phyloP scores from a whole-genome alignment of 345 rosid species.

The Acer campestre region DNA sequence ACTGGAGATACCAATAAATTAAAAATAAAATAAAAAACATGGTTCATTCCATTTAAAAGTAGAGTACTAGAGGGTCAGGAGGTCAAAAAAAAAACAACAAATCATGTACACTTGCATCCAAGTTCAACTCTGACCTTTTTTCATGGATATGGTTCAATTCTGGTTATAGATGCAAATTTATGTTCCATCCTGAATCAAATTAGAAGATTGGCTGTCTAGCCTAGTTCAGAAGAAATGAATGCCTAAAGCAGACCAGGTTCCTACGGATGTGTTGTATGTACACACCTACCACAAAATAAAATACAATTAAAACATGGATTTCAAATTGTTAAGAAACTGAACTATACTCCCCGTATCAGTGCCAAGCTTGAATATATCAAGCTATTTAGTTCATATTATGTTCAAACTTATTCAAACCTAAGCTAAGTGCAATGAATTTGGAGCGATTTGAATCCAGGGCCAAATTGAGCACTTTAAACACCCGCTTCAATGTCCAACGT shows the following conservation, averaged over 20 bases:
- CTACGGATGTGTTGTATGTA: neutral
- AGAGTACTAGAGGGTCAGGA: neutral
- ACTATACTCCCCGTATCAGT: neutral
- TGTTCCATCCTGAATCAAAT: neutral
- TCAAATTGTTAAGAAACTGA: neutral
- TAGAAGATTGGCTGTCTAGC: neutral
- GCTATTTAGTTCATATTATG: neutral
- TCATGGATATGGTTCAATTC: neutral
- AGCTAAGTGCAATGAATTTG: neutral
- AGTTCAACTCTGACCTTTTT: neutral
- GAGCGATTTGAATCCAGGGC: neutral
- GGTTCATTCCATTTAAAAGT: neutral
- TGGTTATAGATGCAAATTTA: neutral
- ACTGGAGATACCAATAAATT: neutral
- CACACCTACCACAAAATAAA: neutral
- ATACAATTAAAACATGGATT: neutral
- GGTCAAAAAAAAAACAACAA: neutral
- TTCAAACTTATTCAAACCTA: slow-evolving; percentile 3
- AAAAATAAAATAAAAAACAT: neutral
- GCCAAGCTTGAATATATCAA: neutral
- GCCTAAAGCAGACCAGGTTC: neutral
- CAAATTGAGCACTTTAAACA: neutral
- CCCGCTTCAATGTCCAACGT: neutral
- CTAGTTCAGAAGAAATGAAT: neutral
- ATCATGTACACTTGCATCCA: neutral